A percentile compares a stretch with the other conserved stretches of the same genome.
phyloP scores from a whole-genome alignment of 129 eudicot species.

The Kitagawia praeruptora region DNA sequence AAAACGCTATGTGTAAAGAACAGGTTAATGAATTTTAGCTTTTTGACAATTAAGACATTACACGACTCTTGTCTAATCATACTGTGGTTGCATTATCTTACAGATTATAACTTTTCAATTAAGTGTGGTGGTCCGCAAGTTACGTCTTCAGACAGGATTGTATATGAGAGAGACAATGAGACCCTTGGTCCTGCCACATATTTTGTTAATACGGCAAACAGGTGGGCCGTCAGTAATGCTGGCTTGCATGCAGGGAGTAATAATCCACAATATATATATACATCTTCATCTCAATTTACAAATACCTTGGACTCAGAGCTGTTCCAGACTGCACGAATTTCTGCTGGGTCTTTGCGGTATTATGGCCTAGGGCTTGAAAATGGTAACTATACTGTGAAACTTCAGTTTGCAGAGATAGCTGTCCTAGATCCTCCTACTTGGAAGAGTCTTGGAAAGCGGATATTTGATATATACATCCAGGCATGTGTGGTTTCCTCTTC shows the following conservation, averaged over 20 bases:
- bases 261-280: constrained; percentile 24
- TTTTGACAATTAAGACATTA: not conserved
- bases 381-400: constrained; percentile 60
- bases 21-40: not conserved
- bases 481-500: constrained; percentile 19
- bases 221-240: constrained; percentile 89
- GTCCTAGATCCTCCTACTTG: constrained; percentile 36
- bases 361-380: constrained; percentile 83
- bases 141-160: constrained; percentile 24
- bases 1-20: not conserved
- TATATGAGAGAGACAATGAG: constrained; percentile 45
- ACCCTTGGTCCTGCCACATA: constrained; percentile 64
- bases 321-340: constrained; percentile 57
- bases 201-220: constrained; percentile 27
- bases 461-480: constrained; percentile 80
- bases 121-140: constrained; percentile 64
- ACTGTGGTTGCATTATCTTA: not conserved
- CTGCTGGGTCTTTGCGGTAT: constrained; percentile 82
- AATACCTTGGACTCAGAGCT: constrained; percentile 62
- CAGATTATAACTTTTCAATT: constrained; percentile 67
- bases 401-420: constrained; percentile 65
- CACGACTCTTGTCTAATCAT: not conserved
- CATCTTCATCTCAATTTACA: constrained; percentile 30
- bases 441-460: constrained; percentile 68
- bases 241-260: constrained; percentile 36